Evolutionary conservation across 108 stramenopile species (phyloP).

Genomic region (Hondaea fermentalgiana): DNA sequence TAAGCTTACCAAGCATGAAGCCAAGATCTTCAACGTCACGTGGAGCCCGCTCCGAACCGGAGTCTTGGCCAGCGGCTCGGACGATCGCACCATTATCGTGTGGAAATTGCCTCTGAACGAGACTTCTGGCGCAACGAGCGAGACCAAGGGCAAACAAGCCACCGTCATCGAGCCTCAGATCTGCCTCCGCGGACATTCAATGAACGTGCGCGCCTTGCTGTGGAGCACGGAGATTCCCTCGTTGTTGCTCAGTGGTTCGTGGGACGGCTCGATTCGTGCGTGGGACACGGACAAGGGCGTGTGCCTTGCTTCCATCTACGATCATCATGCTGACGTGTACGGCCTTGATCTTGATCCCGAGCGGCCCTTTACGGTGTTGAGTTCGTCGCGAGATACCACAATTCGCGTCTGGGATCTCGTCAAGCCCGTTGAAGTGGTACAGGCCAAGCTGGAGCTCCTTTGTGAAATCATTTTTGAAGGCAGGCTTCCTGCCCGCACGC

Average conservation of each 20-base stretch:
- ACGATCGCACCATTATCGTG: neutral
- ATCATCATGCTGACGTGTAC: constrained; percentile 8
- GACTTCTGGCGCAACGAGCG: too few relatives aligned
- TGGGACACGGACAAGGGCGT: neutral
- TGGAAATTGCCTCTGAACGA: neutral
- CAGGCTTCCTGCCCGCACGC: neutral
- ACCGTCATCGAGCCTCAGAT: neutral
- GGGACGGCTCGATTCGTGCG: neutral
- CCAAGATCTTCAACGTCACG: neutral
- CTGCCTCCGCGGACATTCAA: neutral
- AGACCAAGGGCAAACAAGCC: neutral
- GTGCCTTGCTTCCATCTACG: neutral
- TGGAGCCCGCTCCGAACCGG: neutral
- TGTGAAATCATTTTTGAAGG: neutral
- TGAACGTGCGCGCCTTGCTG: neutral
- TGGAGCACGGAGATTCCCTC: neutral
- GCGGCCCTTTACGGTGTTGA: neutral
- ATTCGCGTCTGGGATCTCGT: neutral
- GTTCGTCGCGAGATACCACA: neutral
- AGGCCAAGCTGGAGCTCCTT: neutral
- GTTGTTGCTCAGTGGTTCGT: neutral
- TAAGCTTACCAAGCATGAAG: neutral
- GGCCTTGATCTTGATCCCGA: neutral
- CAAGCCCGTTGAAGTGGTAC: neutral
- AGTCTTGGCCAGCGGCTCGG: neutral